These are phyloP conservation scores for Auricularia auricula-judae DNA, from an alignment of 768 basidiomycete genomes.

Conservation along the genomic window DNA sequence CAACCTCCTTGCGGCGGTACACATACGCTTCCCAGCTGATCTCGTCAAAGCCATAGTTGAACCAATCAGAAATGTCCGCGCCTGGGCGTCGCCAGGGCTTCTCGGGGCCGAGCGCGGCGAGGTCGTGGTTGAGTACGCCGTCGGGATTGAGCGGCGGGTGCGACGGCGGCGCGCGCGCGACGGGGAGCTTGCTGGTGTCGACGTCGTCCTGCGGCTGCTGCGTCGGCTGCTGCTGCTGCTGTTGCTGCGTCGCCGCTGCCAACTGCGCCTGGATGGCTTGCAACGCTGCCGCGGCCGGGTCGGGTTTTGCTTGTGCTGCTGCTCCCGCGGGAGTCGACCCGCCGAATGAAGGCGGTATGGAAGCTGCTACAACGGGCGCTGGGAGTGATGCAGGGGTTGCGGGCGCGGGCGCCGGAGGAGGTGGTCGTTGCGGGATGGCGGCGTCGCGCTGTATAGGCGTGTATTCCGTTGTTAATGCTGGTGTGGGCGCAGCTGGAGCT, in stretches of 20 bases:
- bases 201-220: slow-evolving; percentile 40
- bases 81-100: slow-evolving; percentile 91
- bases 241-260: neutral
- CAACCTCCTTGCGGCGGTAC: slow-evolving; percentile 69
- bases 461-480: slow-evolving; percentile 69
- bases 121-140: slow-evolving; percentile 72
- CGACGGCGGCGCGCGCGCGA: slow-evolving; percentile 61
- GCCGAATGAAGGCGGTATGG: neutral
- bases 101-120: slow-evolving; percentile 51
- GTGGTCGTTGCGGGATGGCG: slow-evolving; percentile 20
- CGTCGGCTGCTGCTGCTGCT: neutral
- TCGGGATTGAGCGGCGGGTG: slow-evolving; percentile 69
- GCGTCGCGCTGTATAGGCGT: slow-evolving; percentile 50
- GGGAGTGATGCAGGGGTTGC: slow-evolving; percentile 13
- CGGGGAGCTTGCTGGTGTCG: slow-evolving; percentile 55
- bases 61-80: slow-evolving; percentile 92
- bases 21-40: slow-evolving; percentile 90
- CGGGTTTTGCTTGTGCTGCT: neutral
- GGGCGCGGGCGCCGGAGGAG: slow-evolving; percentile 16
- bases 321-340: neutral
- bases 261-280: too few species aligned
- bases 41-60: slow-evolving; percentile 99
- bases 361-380: slow-evolving; percentile 9
- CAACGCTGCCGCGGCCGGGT: neutral
- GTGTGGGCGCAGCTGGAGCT: slow-evolving; percentile 30